Conservation (phyloP, 2,329 filamentous ascomycete species). For the Chalaropsis ovoidea region DNA sequence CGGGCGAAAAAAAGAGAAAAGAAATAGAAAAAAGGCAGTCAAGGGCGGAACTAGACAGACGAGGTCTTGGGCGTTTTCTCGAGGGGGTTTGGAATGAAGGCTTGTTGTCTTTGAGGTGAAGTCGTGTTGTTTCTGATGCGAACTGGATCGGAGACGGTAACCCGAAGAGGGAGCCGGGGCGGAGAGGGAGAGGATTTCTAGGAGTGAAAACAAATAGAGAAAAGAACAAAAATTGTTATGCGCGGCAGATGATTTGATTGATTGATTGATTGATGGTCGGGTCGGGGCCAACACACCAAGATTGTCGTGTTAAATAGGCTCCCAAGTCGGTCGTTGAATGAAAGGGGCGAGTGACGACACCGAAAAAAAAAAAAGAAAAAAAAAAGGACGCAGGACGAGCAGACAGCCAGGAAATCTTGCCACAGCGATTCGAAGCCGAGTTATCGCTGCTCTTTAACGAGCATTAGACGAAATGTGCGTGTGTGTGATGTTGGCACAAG, state of each 20-base stretch:
- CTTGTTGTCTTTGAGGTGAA: background rate
- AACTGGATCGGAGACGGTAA: conserved; percentile 1
- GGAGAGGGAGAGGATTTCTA: background rate
- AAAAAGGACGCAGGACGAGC: background rate
- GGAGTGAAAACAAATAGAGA: background rate
- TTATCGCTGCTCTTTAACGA: background rate
- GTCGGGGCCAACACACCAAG: background rate
- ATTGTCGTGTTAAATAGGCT: conserved; percentile 2
- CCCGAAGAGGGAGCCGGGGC: conserved; percentile 5
- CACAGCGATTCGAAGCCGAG: background rate
- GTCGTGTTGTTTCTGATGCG: conserved; percentile 2
- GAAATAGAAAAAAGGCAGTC: background rate
- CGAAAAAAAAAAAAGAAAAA: background rate
- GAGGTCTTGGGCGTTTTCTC: background rate
- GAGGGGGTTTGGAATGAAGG: conserved; percentile 4
- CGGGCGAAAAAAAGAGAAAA: background rate
- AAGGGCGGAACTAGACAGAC: background rate
- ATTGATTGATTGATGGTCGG: conserved; percentile 6
- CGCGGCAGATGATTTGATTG: conserved; percentile 4
- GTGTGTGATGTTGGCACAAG: conserved; percentile 10
- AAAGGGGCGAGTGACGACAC: background rate
- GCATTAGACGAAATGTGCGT: background rate
- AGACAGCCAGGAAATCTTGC: background rate
- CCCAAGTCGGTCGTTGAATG: background rate
- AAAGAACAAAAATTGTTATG: background rate